Evolutionary conservation across 768 basidiomycete genomes (phyloP), one percentile per base, ranked within the genome.

Genomic region (Naganishia vishniacii): DNA sequence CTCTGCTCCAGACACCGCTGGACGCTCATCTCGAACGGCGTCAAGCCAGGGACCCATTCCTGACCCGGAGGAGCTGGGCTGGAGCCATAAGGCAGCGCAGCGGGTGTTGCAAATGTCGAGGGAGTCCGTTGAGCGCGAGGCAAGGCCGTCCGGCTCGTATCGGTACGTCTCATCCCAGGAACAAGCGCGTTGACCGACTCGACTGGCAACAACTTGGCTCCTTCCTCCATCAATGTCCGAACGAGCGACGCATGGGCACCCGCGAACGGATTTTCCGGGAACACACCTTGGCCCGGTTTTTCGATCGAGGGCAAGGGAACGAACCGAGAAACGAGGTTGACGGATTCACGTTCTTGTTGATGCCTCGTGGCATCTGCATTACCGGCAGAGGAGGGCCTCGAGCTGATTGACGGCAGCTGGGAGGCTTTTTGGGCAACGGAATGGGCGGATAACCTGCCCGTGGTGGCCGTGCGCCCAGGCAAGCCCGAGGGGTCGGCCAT

Each of bases 21-120:
- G 41, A 64, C 63, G 28, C 63, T 64, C 63, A 64, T 64, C 28
- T 64, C 63, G 32, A 64, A 59, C 44, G 63, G 63, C 53, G 63
- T 64, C 46, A 64, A 46, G 8, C 63, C 63, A 8, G 16, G 37
- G n/a, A 64, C 56, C 42, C 53, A 32, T 37, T 63, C 62, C 41
- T 51, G 37, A 6, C 32, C 18, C 8, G 37, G 37, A 4, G 20
- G 31, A 8, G 51, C 7, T 18, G 31, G 51, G 5, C 13, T 4
- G 5, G 31, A 28, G 16, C n/a, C 18, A 31, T 56, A 23, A 12
- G 23, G 48, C 11, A 32, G 7, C 48, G n/a, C 25, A 6, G 20
- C n/a, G 20, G 31, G 31, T 13, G 31, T 4, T 12, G 53, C n/a
- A 51, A 20, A 34, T 5, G 37, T 56, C 20, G 37, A 23, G 20